Percentiles rank a stretch among this genome's conserved stretches.
Conservation (phyloP, 805 yeast genomes). For the Kregervanrija delftensis region DNA sequence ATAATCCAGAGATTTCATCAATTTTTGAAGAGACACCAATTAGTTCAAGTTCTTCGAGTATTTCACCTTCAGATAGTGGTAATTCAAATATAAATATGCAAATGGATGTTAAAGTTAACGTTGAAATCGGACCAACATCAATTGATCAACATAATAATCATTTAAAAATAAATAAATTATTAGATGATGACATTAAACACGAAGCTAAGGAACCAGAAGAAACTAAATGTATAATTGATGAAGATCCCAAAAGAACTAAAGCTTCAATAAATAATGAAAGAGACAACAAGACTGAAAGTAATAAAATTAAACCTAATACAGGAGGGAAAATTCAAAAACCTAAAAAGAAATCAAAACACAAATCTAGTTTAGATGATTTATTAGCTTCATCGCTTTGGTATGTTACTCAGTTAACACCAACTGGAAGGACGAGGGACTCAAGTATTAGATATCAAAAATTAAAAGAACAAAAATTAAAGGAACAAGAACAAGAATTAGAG, state of each 20-base stretch:
- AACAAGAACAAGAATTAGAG: not conserved
- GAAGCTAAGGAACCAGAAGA: no score
- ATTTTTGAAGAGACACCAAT: constrained; percentile 5
- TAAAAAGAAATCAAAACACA: constrained; percentile 1
- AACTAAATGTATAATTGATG: no score
- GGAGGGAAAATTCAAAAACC: not conserved
- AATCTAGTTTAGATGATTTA: constrained; percentile 8
- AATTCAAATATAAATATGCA: no score
- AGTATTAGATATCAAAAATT: constrained; percentile 11
- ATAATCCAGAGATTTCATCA: constrained; percentile 5
- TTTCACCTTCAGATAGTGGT: constrained; percentile 7
- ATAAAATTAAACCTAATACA: no score
- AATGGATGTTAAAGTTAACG: no score
- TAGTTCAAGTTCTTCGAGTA: constrained; percentile 2
- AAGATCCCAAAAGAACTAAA: no score
- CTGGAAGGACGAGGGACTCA: constrained; percentile 7
- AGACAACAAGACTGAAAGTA: no score
- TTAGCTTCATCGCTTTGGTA: constrained; percentile 26
- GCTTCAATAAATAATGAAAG: no score
- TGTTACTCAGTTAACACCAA: constrained; percentile 10
- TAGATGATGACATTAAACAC: no score
- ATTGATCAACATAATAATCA: no score
- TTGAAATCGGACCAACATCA: no score
- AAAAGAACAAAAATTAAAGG: constrained; percentile 5
- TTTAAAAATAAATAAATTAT: no score